These are phyloP conservation scores for Solanum habrochaites DNA, from an alignment of 257 asterid genomes.

Conservation along the genomic window DNA sequence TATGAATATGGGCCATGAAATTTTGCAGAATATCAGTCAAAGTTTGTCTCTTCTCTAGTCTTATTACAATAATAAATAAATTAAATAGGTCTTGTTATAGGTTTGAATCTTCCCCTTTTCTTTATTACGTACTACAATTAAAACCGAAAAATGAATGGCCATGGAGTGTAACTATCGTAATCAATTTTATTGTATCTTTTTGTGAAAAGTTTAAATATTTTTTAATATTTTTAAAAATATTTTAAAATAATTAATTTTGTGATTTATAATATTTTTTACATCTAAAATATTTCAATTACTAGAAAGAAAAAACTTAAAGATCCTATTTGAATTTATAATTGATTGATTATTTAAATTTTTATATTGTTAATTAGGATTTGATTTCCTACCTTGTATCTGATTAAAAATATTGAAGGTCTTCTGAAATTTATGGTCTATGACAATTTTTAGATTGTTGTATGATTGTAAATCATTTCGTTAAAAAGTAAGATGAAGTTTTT, in stretches of 20 bases:
- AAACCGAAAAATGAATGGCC: background rate
- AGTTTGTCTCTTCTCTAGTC: background rate
- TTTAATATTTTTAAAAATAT: background rate
- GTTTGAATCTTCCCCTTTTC: background rate
- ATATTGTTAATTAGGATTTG: too few relatives aligned
- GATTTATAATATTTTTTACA: fast-evolving
- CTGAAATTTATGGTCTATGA: too few relatives aligned
- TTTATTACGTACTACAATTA: background rate
- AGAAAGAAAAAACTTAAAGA: too few relatives aligned
- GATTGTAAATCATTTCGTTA: too few relatives aligned
- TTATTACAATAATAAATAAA: background rate
- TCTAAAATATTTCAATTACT: background rate
- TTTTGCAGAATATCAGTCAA: background rate
- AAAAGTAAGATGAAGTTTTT: too few relatives aligned
- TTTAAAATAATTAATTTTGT: background rate
- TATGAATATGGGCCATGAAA: background rate
- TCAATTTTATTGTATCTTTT: too few relatives aligned
- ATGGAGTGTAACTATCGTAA: background rate
- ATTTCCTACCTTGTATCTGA: too few relatives aligned
- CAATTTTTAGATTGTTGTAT: too few relatives aligned
- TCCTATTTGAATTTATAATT: background rate
- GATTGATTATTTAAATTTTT: too few relatives aligned
- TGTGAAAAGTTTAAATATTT: too few relatives aligned
- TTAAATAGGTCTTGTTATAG: background rate
- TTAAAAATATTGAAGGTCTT: background rate